Evolutionary conservation across 495 filamentous ascomycete genomes (phyloP), one percentile per base, ranked within the genome.

Genomic region (Trichoderma orchidacearum): DNA sequence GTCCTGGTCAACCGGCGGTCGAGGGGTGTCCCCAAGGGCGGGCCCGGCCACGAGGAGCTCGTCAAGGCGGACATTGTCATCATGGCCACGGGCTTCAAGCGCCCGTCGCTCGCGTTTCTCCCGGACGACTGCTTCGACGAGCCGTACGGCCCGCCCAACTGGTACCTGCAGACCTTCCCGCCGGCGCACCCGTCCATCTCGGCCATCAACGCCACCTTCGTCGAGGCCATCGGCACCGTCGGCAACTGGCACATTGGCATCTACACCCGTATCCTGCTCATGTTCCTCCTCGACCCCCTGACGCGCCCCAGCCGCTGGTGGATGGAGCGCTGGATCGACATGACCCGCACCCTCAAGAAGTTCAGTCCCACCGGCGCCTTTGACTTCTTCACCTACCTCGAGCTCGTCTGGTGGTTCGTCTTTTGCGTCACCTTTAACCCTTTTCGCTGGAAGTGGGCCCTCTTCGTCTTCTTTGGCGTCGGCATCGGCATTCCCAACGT

Each of bases 221-320:
- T 90, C 34, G 83, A 85, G 56, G 88, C 84, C 1, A 92, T 95
- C 59, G 89, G 89, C 2, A 79, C 82, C 0, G 86, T 90, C 0
- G 86, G 87, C 0, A 90, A 93, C 63, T 92, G 85, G 75, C 88
- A 95, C 60, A 90, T 93, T 29, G 89, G 88, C 17, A 90, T 95
- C 56, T 93, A 92, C 68, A 93, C 89, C 0, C 74, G 89, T 0
- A 83, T 94, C 58, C 71, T 94, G 30, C 77, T 93, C 30, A 90
- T 92, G 86, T 92, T 92, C 64, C 73, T 93, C 50, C 80, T 85
- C 11, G 88, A 93, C 62, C 86, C 86, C 0, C 69, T 90, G 48
- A 83, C 87, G 0, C 74, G 84, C 18, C 89, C 89, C 0, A 80
- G 75, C 1, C 75, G 82, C 31, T 79, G 76, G 23, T 82, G 83